Conservation (phyloP, 169 alveolate species). For the Amoebophrya sp. region DNA sequence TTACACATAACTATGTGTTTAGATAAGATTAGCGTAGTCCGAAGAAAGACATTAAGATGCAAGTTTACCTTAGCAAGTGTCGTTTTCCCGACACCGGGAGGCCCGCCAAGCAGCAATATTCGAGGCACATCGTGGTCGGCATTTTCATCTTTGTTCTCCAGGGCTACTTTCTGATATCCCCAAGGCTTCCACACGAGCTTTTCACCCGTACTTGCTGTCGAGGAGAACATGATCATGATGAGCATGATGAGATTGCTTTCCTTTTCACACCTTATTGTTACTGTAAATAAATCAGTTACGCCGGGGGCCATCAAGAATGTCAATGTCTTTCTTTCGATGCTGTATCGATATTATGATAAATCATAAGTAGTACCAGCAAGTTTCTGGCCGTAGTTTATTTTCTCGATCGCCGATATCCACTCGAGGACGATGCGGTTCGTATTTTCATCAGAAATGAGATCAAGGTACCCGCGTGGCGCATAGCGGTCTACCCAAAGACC, state of each 20-base stretch:
- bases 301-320: too few species aligned
- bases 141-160: background rate
- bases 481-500: constrained; percentile 20
- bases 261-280: too few species aligned
- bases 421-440: background rate
- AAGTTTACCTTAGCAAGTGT: background rate
- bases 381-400: background rate
- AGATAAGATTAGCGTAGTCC: too few species aligned
- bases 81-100: constrained; percentile 4
- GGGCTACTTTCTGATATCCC: background rate
- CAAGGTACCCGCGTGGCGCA: background rate
- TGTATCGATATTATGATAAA: too few species aligned
- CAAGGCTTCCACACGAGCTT: constrained; percentile 13
- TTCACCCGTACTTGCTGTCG: background rate
- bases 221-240: too few species aligned
- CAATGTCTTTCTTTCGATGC: too few species aligned
- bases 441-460: background rate
- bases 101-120: background rate
- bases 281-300: too few species aligned
- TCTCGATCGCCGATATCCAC: constrained; percentile 12
- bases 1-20: too few species aligned
- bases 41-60: too few species aligned
- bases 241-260: too few species aligned
- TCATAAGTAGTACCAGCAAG: too few species aligned
- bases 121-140: background rate